phyloP scores from a whole-genome alignment of 1,284 basidiomycete genomes.

The Sanghuangporus baumii region DNA sequence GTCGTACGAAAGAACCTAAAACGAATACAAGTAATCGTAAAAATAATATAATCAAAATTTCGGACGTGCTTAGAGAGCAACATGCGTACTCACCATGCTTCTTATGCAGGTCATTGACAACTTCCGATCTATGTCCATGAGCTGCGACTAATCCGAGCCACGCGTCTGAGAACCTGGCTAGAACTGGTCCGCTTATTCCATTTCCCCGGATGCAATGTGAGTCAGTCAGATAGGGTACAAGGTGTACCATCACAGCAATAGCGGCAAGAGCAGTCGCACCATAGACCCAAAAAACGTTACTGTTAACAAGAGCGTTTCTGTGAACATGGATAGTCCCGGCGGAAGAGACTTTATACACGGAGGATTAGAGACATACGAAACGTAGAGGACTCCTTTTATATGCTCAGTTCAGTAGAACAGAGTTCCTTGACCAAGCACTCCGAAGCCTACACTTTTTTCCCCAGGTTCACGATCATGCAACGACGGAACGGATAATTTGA shows the following conservation, averaged over 20 bases:
- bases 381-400: background rate
- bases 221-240: slow-evolving; percentile 57
- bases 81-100: slow-evolving; percentile 54
- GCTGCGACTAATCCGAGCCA: slow-evolving; percentile 71
- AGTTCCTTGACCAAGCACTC: background rate
- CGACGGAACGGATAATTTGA: too few relatives aligned
- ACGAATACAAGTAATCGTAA: background rate
- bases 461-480: too few relatives aligned
- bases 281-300: too few relatives aligned
- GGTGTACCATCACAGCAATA: slow-evolving; percentile 34
- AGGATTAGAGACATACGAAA: too few relatives aligned
- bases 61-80: slow-evolving; percentile 29
- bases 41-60: too few relatives aligned
- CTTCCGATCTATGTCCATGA: slow-evolving; percentile 69
- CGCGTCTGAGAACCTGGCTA: slow-evolving; percentile 70
- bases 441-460: background rate
- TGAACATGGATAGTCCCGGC: too few relatives aligned
- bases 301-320: too few relatives aligned
- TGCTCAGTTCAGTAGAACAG: slow-evolving; percentile 39
- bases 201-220: slow-evolving; percentile 45
- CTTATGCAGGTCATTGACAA: slow-evolving; percentile 71
- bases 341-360: too few relatives aligned
- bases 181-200: slow-evolving; percentile 63
- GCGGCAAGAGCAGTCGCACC: background rate
- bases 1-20: slow-evolving; percentile 70